Evolutionary conservation across 31 red algal genomes (phyloP).

Genomic region (Asparagopsis taxiformis): DNA sequence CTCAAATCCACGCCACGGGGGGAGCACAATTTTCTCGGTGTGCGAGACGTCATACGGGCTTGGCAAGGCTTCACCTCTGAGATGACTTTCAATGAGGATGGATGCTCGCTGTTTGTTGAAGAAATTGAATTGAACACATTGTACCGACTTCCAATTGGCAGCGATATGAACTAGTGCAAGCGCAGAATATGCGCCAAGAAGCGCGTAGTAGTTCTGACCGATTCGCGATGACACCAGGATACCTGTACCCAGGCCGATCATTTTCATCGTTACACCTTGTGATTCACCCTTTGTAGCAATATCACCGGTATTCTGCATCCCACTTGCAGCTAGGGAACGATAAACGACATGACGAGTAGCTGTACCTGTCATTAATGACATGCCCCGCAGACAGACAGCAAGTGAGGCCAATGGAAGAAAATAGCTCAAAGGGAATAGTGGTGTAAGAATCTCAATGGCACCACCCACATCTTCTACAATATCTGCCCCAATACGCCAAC

Average conservation of each 20-base stretch:
- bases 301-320: slow-evolving; percentile 93
- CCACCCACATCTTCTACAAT: slow-evolving; percentile 94
- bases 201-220: slow-evolving; percentile 86
- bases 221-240: slow-evolving; percentile 76
- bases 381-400: slow-evolving; percentile 83
- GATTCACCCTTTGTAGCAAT: slow-evolving; percentile 98
- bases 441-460: slow-evolving; percentile 95
- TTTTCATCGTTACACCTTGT: slow-evolving; percentile 95
- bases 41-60: slow-evolving; percentile 71
- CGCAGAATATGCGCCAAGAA: slow-evolving; percentile 77
- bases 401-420: slow-evolving; percentile 91
- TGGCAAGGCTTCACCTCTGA: slow-evolving; percentile 42
- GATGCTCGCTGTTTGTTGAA: slow-evolving; percentile 94
- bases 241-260: slow-evolving; percentile 90
- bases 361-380: slow-evolving; percentile 97
- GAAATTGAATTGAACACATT: slow-evolving; percentile 93
- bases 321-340: slow-evolving; percentile 77
- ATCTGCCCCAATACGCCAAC: slow-evolving; percentile 89
- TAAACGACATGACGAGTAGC: slow-evolving; percentile 97
- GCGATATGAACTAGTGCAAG: slow-evolving; percentile 81
- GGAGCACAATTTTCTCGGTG: slow-evolving; percentile 63
- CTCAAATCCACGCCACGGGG: slow-evolving; percentile 78
- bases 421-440: slow-evolving; percentile 63
- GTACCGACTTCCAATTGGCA: slow-evolving; percentile 92
- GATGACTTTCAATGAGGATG: slow-evolving; percentile 73